Conservation (phyloP, 441 rosid species). For the Rhodomyrtus psidioides region DNA sequence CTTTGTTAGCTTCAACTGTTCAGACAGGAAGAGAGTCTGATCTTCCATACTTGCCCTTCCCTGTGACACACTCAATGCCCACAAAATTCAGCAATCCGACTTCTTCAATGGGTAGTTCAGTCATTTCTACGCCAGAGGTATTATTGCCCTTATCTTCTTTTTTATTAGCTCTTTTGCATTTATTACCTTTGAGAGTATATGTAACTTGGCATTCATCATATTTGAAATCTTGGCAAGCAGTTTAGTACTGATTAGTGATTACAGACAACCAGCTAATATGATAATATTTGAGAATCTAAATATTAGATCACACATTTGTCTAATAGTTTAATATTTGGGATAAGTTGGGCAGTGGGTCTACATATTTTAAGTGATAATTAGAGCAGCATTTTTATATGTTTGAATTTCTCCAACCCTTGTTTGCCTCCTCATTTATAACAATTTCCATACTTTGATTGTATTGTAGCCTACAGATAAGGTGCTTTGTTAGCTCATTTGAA, state of each 20-base stretch:
- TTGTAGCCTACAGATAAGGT: not conserved
- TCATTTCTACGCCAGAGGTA: conserved; percentile 85
- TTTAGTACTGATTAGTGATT: not conserved
- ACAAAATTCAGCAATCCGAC: conserved; percentile 54
- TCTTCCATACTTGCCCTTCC: conserved; percentile 76
- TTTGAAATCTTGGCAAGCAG: not conserved
- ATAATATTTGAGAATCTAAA: not conserved
- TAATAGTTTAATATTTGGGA: not conserved
- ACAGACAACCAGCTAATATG: not conserved
- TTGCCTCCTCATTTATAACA: not conserved
- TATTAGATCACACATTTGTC: not conserved
- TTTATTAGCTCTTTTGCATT: not conserved
- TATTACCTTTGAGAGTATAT: not conserved
- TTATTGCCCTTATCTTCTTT: not conserved
- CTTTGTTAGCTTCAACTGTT: conserved; percentile 58
- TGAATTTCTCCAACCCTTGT: not conserved
- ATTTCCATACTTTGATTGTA: not conserved
- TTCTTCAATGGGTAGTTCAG: conserved; percentile 65
- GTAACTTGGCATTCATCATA: not conserved
- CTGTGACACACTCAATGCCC: conserved; percentile 58
- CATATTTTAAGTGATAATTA: not conserved
- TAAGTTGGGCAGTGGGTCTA: not conserved
- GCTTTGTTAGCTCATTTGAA: not conserved
- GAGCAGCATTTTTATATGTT: not conserved
- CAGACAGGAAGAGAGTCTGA: conserved; percentile 79